Evolutionary conservation across 164 flowering plant species (phyloP).

Genomic region (Magnolia officinalis): DNA sequence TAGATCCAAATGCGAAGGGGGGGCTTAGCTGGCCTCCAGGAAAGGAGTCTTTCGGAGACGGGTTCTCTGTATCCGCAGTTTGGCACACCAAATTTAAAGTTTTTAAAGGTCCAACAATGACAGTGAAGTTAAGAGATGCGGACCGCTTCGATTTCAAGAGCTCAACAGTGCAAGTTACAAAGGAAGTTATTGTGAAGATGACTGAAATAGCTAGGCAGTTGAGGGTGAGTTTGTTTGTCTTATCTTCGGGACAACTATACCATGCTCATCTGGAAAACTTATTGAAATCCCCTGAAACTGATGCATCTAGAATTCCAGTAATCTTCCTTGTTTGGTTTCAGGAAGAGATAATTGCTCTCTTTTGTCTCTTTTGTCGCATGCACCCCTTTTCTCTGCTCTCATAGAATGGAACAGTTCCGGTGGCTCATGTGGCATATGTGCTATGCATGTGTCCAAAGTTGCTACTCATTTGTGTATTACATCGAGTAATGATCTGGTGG

Average conservation of each 20-base stretch:
- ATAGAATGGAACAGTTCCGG: neutral
- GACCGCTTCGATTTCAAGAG: slow-evolving; percentile 47
- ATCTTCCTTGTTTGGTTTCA: neutral
- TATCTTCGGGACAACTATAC: neutral
- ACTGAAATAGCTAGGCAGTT: slow-evolving; percentile 22
- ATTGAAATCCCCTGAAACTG: too few relatives aligned
- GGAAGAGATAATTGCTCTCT: neutral
- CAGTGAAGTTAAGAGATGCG: slow-evolving; percentile 43
- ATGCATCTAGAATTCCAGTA: too few relatives aligned
- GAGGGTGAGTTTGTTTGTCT: slow-evolving; percentile 21
- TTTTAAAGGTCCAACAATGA: slow-evolving; percentile 28
- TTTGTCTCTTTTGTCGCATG: neutral
- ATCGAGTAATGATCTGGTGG: neutral
- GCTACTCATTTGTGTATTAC: neutral
- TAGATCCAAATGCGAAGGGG: slow-evolving; percentile 47
- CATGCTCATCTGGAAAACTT: neutral
- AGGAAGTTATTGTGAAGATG: slow-evolving; percentile 43
- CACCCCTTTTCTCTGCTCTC: neutral
- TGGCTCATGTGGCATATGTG: too few relatives aligned
- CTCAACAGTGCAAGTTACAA: slow-evolving; percentile 40
- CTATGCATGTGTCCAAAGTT: neutral
- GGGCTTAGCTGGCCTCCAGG: slow-evolving; percentile 63
- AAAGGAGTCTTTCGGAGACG: slow-evolving; percentile 34
- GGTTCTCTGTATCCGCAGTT: slow-evolving; percentile 36
- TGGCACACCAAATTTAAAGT: slow-evolving; percentile 43